A percentile compares a stretch with the other conserved stretches of the same genome.
phyloP scores from a whole-genome alignment of 768 basidiomycete species.

The Piloderma croceum region DNA sequence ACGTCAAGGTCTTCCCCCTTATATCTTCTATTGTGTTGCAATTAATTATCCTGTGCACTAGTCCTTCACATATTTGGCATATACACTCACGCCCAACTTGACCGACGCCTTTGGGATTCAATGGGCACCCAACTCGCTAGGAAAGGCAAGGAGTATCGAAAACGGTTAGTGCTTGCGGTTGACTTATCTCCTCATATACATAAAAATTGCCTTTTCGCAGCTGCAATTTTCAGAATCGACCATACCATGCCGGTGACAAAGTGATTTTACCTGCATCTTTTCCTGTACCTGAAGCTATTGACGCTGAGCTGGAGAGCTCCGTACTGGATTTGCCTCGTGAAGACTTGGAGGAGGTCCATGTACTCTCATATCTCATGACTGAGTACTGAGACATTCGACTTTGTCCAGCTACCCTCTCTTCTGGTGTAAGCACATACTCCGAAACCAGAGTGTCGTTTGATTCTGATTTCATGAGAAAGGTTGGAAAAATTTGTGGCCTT shows the following conservation, averaged over 20 bases:
- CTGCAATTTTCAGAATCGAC: conserved; percentile 39
- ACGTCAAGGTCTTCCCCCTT: conserved; percentile 12
- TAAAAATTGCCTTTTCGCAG: conserved; percentile 20
- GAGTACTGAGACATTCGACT: background rate
- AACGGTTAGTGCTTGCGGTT: conserved; percentile 31
- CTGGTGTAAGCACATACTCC: conserved; percentile 47
- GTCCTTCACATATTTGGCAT: conserved; percentile 47
- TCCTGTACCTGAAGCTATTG: conserved; percentile 30
- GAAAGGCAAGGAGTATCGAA: conserved; percentile 48
- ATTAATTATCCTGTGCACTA: conserved; percentile 11
- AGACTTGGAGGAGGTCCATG: conserved; percentile 43
- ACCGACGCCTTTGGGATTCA: conserved; percentile 40
- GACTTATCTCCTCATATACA: background rate
- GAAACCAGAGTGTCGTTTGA: too few relatives aligned
- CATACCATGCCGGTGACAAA: conserved; percentile 30
- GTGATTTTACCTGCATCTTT: conserved; percentile 51
- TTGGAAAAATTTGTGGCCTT: conserved; percentile 45
- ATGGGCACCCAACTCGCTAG: conserved; percentile 37
- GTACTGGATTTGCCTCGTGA: conserved; percentile 36
- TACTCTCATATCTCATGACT: background rate
- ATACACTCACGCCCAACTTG: conserved; percentile 43
- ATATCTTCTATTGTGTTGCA: background rate
- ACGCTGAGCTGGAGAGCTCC: conserved; percentile 9
- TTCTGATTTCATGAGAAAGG: too few relatives aligned
- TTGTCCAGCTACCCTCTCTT: conserved; percentile 46